Base-by-base conservation (phyloP, 129 eudicot genomes). In the Flaveria trinervia region DNA sequence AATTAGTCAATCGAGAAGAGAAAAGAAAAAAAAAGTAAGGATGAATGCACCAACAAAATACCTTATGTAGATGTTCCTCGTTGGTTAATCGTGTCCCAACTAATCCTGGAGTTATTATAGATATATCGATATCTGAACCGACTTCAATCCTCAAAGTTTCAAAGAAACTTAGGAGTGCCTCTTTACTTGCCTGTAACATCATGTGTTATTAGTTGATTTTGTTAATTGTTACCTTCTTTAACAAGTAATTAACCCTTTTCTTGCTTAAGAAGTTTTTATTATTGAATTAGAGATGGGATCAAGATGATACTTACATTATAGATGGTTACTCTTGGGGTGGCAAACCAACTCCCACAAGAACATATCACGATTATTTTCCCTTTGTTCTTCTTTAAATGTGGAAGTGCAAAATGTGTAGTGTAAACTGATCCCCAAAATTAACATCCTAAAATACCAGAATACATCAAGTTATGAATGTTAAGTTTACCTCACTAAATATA, bases 381-480 rank as follows among this genome's bases (percentile, higher is more conserved):
- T 68, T 61, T 80, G 73, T 76, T 87, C 7, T 46, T 66, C 79
- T 77, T 77, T 56, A 88, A 70, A 70, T 90, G 75, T 9, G 96
- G 92, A 60, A 83, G 74, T n/a, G 90, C 89, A 72, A 56, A 90
- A 52, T 75, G 73, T 28, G 92, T 90, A 26, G 65, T 66, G 44
- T 88, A 85, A 22, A 75, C 86, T 3, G 86, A 81, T 14, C 90
- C 93, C 96, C 96, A 90, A 52, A 90, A 78, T 88, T 90, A 7
- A 85, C 68, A 20, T 90, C 88, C 92, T 80, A 30, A 4, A 30
- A 28, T 28, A 26, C 3, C 30, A 26, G 30, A 26, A 26, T 0
- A 26, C 30, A 26, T 26, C 30, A 26, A 26, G 30, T 26, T 26
- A 26, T 26, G 30, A 26, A 26, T 2, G 0, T 26, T 26, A 26